phyloP scores from a whole-genome alignment of 768 basidiomycete species.

The Xerocomellus amylosporus region DNA sequence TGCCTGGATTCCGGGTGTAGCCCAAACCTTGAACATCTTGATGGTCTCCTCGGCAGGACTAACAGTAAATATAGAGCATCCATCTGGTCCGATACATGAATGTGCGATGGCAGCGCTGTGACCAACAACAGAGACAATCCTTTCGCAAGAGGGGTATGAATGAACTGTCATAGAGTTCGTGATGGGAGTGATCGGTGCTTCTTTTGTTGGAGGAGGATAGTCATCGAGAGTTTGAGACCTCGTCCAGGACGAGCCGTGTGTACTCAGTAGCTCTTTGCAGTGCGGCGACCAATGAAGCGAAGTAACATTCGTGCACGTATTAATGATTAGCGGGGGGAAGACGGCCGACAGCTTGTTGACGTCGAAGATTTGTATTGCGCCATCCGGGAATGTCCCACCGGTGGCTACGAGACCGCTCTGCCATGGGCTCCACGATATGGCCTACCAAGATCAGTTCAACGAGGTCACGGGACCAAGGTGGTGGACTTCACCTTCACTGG shows the following conservation, averaged over 20 bases:
- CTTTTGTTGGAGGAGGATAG: constrained; percentile 19
- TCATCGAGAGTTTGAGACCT: constrained; percentile 19
- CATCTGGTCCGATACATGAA: constrained; percentile 61
- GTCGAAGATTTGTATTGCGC: constrained; percentile 54
- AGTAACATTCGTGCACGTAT: constrained; percentile 50
- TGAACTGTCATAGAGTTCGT: constrained; percentile 49
- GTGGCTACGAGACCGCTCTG: constrained; percentile 63
- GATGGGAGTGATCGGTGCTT: constrained; percentile 25
- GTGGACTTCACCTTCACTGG: constrained; percentile 40
- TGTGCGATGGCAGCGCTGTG: constrained; percentile 55
- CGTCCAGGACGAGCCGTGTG: constrained; percentile 51
- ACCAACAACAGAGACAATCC: constrained; percentile 55
- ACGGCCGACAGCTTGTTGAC: constrained; percentile 40
- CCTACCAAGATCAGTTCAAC: constrained; percentile 37
- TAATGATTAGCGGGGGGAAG: constrained; percentile 46
- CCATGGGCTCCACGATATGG: constrained; percentile 76
- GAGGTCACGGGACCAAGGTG: neutral
- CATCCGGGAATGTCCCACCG: constrained; percentile 63
- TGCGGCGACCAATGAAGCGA: constrained; percentile 71
- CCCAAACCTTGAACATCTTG: constrained; percentile 74
- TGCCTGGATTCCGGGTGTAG: constrained; percentile 16
- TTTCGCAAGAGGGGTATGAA: constrained; percentile 50
- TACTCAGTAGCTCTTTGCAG: constrained; percentile 81
- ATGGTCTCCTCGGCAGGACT: constrained; percentile 64
- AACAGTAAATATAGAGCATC: constrained; percentile 61